These are phyloP conservation scores for Zasmidium citrigriseum DNA, from an alignment of 2,329 filamentous ascomycete species.

Conservation along the genomic window DNA sequence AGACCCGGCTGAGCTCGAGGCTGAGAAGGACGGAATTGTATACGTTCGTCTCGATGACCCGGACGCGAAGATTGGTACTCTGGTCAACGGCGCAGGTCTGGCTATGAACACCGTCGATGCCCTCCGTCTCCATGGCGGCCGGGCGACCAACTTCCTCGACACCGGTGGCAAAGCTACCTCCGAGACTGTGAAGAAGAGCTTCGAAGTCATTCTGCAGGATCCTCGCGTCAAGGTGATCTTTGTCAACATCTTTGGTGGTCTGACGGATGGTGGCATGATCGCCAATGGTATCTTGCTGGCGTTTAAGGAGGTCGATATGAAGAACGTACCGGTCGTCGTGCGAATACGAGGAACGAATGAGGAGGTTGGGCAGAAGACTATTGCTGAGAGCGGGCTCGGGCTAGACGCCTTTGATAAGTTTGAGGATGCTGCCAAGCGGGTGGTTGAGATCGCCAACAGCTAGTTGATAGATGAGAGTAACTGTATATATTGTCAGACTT, in stretches of 20 bases:
- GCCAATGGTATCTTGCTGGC: slow-evolving; percentile 72
- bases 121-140: slow-evolving; percentile 66
- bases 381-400: slow-evolving; percentile 66
- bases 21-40: slow-evolving; percentile 72
- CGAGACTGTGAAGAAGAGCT: slow-evolving; percentile 75
- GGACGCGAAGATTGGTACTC: slow-evolving; percentile 69
- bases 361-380: slow-evolving; percentile 67
- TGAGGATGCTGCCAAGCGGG: slow-evolving; percentile 69
- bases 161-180: slow-evolving; percentile 86
- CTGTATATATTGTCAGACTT: slow-evolving; percentile 3
- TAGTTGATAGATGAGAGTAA: neutral
- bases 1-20: slow-evolving; percentile 60
- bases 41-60: slow-evolving; percentile 65
- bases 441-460: slow-evolving; percentile 56
- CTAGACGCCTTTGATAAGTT: slow-evolving; percentile 74
- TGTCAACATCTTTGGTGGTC: slow-evolving; percentile 70
- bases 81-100: slow-evolving; percentile 86
- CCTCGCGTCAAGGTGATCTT: slow-evolving; percentile 70
- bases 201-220: slow-evolving; percentile 72
- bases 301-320: slow-evolving; percentile 64
- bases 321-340: slow-evolving; percentile 69
- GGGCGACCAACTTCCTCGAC: slow-evolving; percentile 82
- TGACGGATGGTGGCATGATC: slow-evolving; percentile 80
- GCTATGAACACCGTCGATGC: slow-evolving; percentile 91
- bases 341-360: slow-evolving; percentile 75